phyloP scores from a whole-genome alignment of 2,329 filamentous ascomycete genomes.

The Talaromyces sp. region DNA sequence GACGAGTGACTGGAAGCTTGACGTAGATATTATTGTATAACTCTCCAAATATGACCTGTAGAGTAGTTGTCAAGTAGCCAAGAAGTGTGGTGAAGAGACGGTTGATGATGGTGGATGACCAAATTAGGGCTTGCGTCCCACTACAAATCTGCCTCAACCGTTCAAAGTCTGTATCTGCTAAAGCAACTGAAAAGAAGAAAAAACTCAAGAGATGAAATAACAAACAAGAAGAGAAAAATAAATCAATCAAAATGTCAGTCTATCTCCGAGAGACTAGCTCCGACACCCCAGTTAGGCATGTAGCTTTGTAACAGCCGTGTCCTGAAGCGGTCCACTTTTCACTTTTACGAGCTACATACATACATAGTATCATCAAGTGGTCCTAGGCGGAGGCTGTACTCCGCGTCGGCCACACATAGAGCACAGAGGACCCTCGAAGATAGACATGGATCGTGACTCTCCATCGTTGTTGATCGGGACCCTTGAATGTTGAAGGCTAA shows the following conservation, averaged over 20 bases:
- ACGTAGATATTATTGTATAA: neutral
- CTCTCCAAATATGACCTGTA: neutral
- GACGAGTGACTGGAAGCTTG: neutral
- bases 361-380: neutral
- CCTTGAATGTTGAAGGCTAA: neutral
- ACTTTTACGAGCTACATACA: neutral
- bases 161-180: too few species aligned
- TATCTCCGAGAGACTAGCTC: neutral
- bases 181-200: neutral
- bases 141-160: neutral
- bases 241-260: neutral
- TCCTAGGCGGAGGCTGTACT: neutral
- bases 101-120: neutral
- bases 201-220: neutral
- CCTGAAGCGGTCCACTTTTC: neutral
- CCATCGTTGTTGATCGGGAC: neutral
- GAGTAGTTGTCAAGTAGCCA: neutral
- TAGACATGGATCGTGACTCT: neutral
- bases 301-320: neutral
- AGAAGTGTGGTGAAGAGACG: neutral
- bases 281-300: neutral
- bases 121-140: slow-evolving; percentile 4
- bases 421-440: neutral
- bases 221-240: neutral
- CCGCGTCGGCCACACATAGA: neutral